Evolutionary conservation across 352 stramenopile genomes (phyloP).

Genomic region (Thalassiosira hispida): DNA sequence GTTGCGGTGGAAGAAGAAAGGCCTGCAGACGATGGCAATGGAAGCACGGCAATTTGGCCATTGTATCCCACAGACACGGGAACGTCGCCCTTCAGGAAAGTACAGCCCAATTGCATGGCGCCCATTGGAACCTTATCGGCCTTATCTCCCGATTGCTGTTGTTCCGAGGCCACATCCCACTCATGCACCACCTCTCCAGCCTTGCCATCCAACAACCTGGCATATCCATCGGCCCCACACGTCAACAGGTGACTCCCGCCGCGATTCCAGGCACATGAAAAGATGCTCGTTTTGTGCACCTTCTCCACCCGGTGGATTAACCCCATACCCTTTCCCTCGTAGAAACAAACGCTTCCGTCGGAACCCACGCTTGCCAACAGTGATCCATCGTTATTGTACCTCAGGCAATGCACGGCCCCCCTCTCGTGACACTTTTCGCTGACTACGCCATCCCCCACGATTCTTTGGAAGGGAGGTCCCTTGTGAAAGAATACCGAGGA

Average conservation of each 20-base stretch:
- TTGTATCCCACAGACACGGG: slow-evolving; percentile 79
- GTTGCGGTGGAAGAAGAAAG: slow-evolving; percentile 25
- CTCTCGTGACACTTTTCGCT: slow-evolving; percentile 92
- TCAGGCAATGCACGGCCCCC: slow-evolving; percentile 90
- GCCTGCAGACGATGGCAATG: slow-evolving; percentile 39
- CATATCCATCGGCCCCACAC: slow-evolving; percentile 95
- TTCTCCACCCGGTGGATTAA: slow-evolving; percentile 83
- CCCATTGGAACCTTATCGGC: slow-evolving; percentile 70
- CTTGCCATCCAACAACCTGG: slow-evolving; percentile 90
- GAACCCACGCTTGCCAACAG: slow-evolving; percentile 91
- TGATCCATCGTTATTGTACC: slow-evolving; percentile 92
- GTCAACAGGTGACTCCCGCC: slow-evolving; percentile 92
- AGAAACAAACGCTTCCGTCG: slow-evolving; percentile 94
- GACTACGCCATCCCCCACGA: slow-evolving; percentile 83
- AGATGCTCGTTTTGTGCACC: slow-evolving; percentile 93
- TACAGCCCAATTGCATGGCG: slow-evolving; percentile 82
- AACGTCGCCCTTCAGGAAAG: slow-evolving; percentile 69
- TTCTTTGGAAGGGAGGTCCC: slow-evolving; percentile 95
- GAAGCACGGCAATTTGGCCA: slow-evolving; percentile 79
- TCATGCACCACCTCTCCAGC: slow-evolving; percentile 85
- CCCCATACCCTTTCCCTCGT: slow-evolving; percentile 92
- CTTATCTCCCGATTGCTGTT: slow-evolving; percentile 60
- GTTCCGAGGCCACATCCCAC: slow-evolving; percentile 49
- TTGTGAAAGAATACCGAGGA: slow-evolving; percentile 94
- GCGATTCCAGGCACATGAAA: slow-evolving; percentile 92